Evolutionary conservation across 805 yeast genomes (phyloP).

Genomic region (Barnettozyma sp.): DNA sequence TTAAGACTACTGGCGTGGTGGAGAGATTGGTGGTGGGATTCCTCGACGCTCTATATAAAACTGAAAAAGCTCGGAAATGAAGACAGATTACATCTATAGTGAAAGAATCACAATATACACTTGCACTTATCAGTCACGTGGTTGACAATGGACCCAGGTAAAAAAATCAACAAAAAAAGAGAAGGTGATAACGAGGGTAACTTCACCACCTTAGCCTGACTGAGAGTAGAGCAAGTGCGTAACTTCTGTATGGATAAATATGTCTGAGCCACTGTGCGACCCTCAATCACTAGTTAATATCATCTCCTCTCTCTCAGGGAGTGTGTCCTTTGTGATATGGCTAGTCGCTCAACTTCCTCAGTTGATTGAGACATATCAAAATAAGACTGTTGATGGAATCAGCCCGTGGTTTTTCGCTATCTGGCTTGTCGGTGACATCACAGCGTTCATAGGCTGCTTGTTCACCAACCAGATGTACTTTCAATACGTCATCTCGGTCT

Average conservation of each 20-base stretch:
- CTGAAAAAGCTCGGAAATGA: constrained; percentile 11
- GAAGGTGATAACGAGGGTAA: background rate
- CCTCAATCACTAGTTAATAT: constrained; percentile 11
- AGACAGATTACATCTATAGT: too few relatives aligned
- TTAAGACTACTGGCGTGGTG: constrained; percentile 77
- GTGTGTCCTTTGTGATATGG: constrained; percentile 38
- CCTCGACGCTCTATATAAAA: constrained; percentile 71
- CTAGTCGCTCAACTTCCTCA: constrained; percentile 50
- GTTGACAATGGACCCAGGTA: too few relatives aligned
- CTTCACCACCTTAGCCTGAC: too few relatives aligned
- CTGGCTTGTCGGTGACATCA: constrained; percentile 38
- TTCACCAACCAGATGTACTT: constrained; percentile 75
- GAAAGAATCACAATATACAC: too few relatives aligned
- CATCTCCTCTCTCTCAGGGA: constrained; percentile 35
- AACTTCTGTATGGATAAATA: too few relatives aligned
- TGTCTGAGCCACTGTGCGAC: constrained; percentile 12
- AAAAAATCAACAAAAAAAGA: background rate
- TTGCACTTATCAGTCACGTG: too few relatives aligned
- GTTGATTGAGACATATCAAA: constrained; percentile 44
- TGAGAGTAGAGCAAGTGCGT: too few relatives aligned
- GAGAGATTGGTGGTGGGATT: constrained; percentile 74
- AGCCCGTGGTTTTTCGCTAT: constrained; percentile 46
- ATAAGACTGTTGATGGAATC: constrained; percentile 54
- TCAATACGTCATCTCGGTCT: constrained; percentile 64
- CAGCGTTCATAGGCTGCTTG: constrained; percentile 61